A percentile compares a stretch with the other conserved stretches of the same genome.
These are phyloP conservation scores for Ascosphaera acerosa DNA, from an alignment of 2,329 filamentous ascomycete genomes.

Conservation along the genomic window DNA sequence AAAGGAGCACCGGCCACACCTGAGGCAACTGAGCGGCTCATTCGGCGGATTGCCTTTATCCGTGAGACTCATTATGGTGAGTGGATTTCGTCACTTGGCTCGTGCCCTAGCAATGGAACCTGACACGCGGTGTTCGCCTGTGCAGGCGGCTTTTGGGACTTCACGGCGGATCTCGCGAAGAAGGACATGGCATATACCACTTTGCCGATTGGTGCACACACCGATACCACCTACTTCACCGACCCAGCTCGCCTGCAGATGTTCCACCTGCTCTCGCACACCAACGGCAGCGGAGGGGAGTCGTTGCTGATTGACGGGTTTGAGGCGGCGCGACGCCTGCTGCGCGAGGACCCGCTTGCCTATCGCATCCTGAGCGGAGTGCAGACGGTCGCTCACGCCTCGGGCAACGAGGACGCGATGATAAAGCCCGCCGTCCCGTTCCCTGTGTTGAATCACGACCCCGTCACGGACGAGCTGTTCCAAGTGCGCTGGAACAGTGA, in stretches of 20 bases:
- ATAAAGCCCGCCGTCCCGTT: conserved; percentile 46
- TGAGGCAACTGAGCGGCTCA: conserved; percentile 43
- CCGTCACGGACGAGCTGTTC: conserved; percentile 20
- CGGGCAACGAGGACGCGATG: conserved; percentile 60
- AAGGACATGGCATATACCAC: conserved; percentile 87
- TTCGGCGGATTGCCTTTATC: conserved; percentile 67
- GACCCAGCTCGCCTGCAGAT: conserved; percentile 79
- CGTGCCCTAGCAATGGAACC: too few relatives aligned
- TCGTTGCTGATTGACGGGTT: conserved; percentile 77
- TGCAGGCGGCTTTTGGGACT: conserved; percentile 49
- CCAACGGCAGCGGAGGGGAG: conserved; percentile 36
- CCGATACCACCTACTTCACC: conserved; percentile 87
- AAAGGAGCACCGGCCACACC: conserved; percentile 41
- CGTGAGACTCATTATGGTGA: conserved; percentile 74
- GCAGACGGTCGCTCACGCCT: conserved; percentile 52
- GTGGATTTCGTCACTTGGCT: conserved; percentile 11
- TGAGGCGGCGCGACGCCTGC: conserved; percentile 37
- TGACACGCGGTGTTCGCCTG: conserved; percentile 5
- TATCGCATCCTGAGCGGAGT: conserved; percentile 32
- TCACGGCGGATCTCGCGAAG: conserved; percentile 63
- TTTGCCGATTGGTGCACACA: conserved; percentile 58
- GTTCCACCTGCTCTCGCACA: conserved; percentile 74
- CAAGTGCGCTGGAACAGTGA: conserved; percentile 86
- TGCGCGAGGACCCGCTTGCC: conserved; percentile 25
- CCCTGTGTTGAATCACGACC: conserved; percentile 43